Conservation (phyloP, 208 protist genomes). For the Crithidia acanthocephali region DNA sequence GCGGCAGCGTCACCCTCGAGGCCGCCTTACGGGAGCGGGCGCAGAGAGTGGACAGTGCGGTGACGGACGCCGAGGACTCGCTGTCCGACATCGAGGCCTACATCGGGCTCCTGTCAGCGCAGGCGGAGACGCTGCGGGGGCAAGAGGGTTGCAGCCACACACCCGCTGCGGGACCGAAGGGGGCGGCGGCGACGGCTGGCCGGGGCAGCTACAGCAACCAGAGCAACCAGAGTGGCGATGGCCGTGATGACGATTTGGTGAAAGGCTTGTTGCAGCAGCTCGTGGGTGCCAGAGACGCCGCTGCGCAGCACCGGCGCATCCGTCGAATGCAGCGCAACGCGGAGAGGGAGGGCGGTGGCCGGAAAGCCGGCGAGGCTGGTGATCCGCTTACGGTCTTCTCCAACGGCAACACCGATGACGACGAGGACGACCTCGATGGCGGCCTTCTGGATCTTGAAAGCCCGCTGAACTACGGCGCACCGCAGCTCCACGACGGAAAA, state of each 20-base stretch:
- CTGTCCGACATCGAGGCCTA: conserved; percentile 35
- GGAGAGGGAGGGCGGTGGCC: background rate
- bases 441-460: background rate
- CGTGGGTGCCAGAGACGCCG: conserved; percentile 23
- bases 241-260: conserved; percentile 17
- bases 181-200: background rate
- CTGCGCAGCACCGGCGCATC: conserved; percentile 16
- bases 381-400: background rate
- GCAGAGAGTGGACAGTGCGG: background rate
- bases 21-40: conserved; percentile 22
- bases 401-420: background rate
- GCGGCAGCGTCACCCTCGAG: conserved; percentile 11
- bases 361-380: background rate
- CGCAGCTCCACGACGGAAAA: background rate
- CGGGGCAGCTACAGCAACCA: background rate
- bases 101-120: conserved; percentile 22
- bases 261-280: conserved; percentile 27
- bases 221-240: background rate
- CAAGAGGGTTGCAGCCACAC: background rate
- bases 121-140: conserved; percentile 12
- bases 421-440: background rate
- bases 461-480: background rate
- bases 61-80: conserved; percentile 16
- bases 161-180: background rate
- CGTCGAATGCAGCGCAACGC: conserved; percentile 10